A percentile compares a stretch with the other conserved stretches of the same genome.
These are phyloP conservation scores for Exophiala sp. DNA, from an alignment of 2,329 filamentous ascomycete genomes.

Conservation along the genomic window DNA sequence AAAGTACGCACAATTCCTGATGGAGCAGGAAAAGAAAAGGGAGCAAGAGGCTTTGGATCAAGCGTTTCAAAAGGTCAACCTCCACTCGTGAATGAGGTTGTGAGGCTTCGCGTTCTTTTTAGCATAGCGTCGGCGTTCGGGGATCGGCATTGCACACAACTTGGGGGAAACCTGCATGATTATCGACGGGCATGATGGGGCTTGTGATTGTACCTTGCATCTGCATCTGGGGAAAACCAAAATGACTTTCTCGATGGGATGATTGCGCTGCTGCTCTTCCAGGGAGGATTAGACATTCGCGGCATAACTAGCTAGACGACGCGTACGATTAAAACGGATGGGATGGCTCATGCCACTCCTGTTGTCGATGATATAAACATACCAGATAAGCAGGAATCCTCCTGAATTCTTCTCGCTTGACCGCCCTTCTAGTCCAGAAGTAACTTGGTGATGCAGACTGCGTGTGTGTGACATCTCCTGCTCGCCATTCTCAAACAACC, in stretches of 20 bases:
- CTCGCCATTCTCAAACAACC: too few relatives aligned
- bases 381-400: too few relatives aligned
- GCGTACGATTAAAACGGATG: not conserved
- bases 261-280: not conserved
- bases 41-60: slow-evolving; percentile 51
- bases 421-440: too few relatives aligned
- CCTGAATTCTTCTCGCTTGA: too few relatives aligned
- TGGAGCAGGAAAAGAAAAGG: slow-evolving; percentile 64
- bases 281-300: too few relatives aligned
- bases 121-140: slow-evolving; percentile 29
- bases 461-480: too few relatives aligned
- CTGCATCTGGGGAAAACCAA: not conserved
- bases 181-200: slow-evolving; percentile 8
- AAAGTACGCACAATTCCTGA: slow-evolving; percentile 79
- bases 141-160: slow-evolving; percentile 18
- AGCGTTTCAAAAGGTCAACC: slow-evolving; percentile 33
- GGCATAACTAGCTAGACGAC: not conserved
- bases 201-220: slow-evolving; percentile 12
- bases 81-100: slow-evolving; percentile 10
- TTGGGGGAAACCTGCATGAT: slow-evolving; percentile 7
- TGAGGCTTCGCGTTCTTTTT: slow-evolving; percentile 3
- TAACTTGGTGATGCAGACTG: too few relatives aligned
- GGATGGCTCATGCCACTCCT: not conserved
- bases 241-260: too few relatives aligned
- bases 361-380: too few relatives aligned